Evolutionary conservation across 2,329 filamentous ascomycete species (phyloP), one percentile per base, ranked within the genome.

Genomic region (Mycogone perniciosa): DNA sequence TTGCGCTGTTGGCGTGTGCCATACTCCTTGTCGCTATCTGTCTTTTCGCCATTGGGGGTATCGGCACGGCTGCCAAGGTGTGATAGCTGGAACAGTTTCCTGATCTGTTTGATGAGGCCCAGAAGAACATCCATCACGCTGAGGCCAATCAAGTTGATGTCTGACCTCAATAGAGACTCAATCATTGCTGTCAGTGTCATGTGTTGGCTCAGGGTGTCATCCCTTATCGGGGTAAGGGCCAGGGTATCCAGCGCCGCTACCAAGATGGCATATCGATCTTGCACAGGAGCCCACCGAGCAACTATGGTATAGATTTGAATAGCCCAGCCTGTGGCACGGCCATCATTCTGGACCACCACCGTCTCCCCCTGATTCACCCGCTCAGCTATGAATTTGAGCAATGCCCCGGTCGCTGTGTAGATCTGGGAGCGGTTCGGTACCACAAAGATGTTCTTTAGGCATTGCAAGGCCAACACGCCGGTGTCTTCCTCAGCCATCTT

Each of bases 51-150:
- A 41, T 65, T 63, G 26, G 57, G 58, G 35, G 56, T 61, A 27
- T 63, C 64, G 27, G 63, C 65, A 20, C 62, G 62, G 54, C 57
- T 62, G 13, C 59, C 56, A 31, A 70, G 68, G 11, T 69, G 71
- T 6, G 72, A 73, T 53, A 89, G 76, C 60, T 89, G 86, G 10
- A 96, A 76, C 7, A 95, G 73, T 60, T 84, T 79, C 58, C 89
- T 81, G 64, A 92, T 86, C 63, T 95, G 89, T 57, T 89, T 85
- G 56, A 96, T 81, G 10, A 99, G 76, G 2, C 89, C 87, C 10
- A 95, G 76, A 30, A 97, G 74, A 13, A 97, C 85, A 65, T 99
- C 93, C 84, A 97, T 97, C 47, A 97, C 87, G 64, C 91, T 96
- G 42, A 99, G 75, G 1, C 93, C 93, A 55, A 99, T 96, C 63